phyloP scores from a whole-genome alignment of 352 stramenopile species.

The Halophytophthora polymorphica region DNA sequence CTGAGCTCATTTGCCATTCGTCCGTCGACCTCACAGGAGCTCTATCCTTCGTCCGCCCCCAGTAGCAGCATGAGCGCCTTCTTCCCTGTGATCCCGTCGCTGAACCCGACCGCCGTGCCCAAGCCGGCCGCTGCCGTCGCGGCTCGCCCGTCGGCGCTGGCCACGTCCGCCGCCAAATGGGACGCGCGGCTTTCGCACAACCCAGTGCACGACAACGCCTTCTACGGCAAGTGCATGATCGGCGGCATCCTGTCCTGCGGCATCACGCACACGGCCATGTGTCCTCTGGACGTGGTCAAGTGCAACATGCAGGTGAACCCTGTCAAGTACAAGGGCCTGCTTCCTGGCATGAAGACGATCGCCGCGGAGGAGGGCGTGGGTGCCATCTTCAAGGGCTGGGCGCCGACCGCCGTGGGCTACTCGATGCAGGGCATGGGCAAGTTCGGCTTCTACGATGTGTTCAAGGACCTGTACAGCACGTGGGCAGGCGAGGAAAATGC shows the following conservation, averaged over 20 bases:
- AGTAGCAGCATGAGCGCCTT: constrained; percentile 44
- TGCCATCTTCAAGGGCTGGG: constrained; percentile 86
- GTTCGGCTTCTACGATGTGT: constrained; percentile 92
- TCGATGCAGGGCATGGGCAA: constrained; percentile 83
- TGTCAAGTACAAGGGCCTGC: constrained; percentile 68
- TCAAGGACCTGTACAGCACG: constrained; percentile 91
- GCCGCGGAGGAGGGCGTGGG: constrained; percentile 65
- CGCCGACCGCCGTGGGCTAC: constrained; percentile 87
- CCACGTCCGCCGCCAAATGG: constrained; percentile 65
- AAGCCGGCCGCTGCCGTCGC: constrained; percentile 8
- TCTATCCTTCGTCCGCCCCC: constrained; percentile 5
- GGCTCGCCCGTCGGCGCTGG: constrained; percentile 29
- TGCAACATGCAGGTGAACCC: constrained; percentile 91
- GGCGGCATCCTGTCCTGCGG: constrained; percentile 88
- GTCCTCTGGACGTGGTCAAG: constrained; percentile 89
- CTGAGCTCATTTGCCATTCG: constrained; percentile 16
- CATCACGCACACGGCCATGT: constrained; percentile 87
- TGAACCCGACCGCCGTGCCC: constrained; percentile 32
- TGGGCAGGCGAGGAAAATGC: constrained; percentile 84
- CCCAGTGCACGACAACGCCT: constrained; percentile 70
- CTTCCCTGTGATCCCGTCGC: constrained; percentile 60
- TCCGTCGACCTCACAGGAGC: constrained; percentile 17
- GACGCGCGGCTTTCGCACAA: constrained; percentile 60
- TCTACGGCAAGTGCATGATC: constrained; percentile 92
- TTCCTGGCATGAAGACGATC: constrained; percentile 75